Conservation (phyloP, 2,329 filamentous ascomycete genomes). For the Teratosphaeria zuluensis region DNA sequence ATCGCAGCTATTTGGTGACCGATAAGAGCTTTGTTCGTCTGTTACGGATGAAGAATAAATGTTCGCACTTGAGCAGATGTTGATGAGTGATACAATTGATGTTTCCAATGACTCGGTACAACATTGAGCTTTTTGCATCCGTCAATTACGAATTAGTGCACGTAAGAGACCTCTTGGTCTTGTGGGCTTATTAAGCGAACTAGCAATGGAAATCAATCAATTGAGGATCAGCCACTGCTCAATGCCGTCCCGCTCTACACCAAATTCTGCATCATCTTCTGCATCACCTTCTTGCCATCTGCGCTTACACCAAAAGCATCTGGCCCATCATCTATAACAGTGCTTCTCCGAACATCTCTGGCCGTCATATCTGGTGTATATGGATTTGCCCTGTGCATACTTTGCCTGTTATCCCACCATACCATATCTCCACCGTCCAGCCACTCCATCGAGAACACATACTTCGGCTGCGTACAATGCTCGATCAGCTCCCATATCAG, state of each 20-base stretch:
- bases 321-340: not conserved
- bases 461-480: slow-evolving; percentile 1
- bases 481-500: slow-evolving; percentile 4
- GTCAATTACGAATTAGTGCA: too few relatives aligned
- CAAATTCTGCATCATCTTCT: not conserved
- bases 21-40: not conserved
- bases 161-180: not conserved
- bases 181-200: not conserved
- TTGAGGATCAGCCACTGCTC: not conserved
- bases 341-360: slow-evolving; percentile 1
- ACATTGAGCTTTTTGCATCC: not conserved
- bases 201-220: not conserved
- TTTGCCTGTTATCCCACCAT: slow-evolving; percentile 2
- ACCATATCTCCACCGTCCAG: slow-evolving; percentile 2
- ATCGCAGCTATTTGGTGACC: not conserved
- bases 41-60: not conserved
- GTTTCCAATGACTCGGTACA: not conserved
- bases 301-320: not conserved
- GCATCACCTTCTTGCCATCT: not conserved
- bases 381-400: slow-evolving; percentile 1
- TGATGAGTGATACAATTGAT: not conserved
- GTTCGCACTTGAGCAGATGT: not conserved
- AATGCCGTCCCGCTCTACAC: not conserved
- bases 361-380: slow-evolving; percentile 1
- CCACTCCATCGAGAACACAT: slow-evolving; percentile 4